Evolutionary conservation across 2,329 filamentous ascomycete species (phyloP).

Genomic region (Neonectria coccinea): DNA sequence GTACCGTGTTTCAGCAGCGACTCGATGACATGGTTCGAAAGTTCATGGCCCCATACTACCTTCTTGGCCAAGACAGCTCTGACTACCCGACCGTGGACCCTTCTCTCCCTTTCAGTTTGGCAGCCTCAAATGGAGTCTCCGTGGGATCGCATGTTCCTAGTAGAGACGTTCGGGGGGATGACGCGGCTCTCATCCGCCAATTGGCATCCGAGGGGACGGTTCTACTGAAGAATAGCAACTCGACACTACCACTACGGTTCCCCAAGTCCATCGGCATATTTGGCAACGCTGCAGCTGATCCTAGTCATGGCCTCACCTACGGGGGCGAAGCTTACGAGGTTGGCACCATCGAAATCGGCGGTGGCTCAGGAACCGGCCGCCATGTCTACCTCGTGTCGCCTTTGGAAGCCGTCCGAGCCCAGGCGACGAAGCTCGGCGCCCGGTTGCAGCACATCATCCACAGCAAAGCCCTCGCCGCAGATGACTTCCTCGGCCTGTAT

Average conservation of each 20-base stretch:
- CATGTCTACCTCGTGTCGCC: conserved; percentile 50
- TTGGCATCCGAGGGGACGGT: conserved; percentile 68
- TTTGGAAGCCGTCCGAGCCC: conserved; percentile 54
- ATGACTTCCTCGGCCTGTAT: conserved; percentile 57
- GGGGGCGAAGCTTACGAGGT: conserved; percentile 69
- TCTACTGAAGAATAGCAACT: conserved; percentile 76
- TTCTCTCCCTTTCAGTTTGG: conserved; percentile 59
- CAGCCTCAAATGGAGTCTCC: conserved; percentile 44
- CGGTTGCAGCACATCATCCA: conserved; percentile 58
- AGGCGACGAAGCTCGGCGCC: conserved; percentile 57
- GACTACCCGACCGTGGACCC: conserved; percentile 56
- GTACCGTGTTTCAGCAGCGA: conserved; percentile 53
- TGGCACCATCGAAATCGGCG: conserved; percentile 67
- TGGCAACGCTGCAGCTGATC: conserved; percentile 59
- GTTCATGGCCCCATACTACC: conserved; percentile 64
- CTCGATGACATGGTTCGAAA: conserved; percentile 61
- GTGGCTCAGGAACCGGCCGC: conserved; percentile 58
- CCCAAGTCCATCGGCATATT: conserved; percentile 67
- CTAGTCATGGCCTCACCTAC: conserved; percentile 53
- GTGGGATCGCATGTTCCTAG: conserved; percentile 58
- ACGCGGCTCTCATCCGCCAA: conserved; percentile 65
- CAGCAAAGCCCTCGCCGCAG: conserved; percentile 54
- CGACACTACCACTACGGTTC: conserved; percentile 66
- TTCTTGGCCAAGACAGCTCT: conserved; percentile 56
- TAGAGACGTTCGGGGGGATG: conserved; percentile 62